Evolutionary conservation across 768 basidiomycete genomes (phyloP).

Genomic region (Dendrothele bispora): DNA sequence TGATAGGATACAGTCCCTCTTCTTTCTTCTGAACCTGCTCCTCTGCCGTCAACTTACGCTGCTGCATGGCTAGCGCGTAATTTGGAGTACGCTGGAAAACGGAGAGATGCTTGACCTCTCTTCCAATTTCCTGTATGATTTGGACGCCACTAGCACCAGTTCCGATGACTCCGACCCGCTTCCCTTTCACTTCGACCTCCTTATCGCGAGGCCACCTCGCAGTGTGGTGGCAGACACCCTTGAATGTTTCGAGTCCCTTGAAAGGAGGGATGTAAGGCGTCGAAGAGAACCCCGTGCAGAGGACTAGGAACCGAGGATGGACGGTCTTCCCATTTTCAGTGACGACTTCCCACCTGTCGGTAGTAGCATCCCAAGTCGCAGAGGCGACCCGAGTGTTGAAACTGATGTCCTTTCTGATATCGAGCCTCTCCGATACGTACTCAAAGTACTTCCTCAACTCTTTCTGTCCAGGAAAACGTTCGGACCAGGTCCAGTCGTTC

Average conservation of each 20-base stretch:
- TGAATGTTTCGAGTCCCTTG: constrained; percentile 20
- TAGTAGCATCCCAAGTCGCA: constrained; percentile 17
- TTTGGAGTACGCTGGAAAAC: constrained; percentile 29
- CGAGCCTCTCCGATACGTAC: constrained; percentile 23
- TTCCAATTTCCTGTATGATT: constrained; percentile 20
- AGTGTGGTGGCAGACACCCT: constrained; percentile 23
- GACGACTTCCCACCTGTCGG: constrained; percentile 20
- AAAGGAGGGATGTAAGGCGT: constrained; percentile 20
- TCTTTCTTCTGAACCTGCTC: constrained; percentile 15
- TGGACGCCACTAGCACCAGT: constrained; percentile 27
- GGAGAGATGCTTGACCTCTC: constrained; percentile 19
- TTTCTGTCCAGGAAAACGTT: constrained; percentile 6
- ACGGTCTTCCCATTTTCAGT: constrained; percentile 16
- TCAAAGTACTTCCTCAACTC: constrained; percentile 23
- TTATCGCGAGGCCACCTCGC: constrained; percentile 19
- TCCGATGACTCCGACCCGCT: constrained; percentile 26
- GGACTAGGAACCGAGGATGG: constrained; percentile 18
- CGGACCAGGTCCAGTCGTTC: constrained; percentile 21
- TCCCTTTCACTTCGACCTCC: constrained; percentile 19
- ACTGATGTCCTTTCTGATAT: constrained; percentile 20
- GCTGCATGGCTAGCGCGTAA: constrained; percentile 21
- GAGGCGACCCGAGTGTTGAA: constrained; percentile 21
- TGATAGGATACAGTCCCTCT: constrained; percentile 15
- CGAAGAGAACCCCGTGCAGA: constrained; percentile 24
- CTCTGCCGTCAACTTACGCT: constrained; percentile 12